Evolutionary conservation across 495 filamentous ascomycete genomes (phyloP), one percentile per base, ranked within the genome.

Genomic region (Mytilinidion resinicola): DNA sequence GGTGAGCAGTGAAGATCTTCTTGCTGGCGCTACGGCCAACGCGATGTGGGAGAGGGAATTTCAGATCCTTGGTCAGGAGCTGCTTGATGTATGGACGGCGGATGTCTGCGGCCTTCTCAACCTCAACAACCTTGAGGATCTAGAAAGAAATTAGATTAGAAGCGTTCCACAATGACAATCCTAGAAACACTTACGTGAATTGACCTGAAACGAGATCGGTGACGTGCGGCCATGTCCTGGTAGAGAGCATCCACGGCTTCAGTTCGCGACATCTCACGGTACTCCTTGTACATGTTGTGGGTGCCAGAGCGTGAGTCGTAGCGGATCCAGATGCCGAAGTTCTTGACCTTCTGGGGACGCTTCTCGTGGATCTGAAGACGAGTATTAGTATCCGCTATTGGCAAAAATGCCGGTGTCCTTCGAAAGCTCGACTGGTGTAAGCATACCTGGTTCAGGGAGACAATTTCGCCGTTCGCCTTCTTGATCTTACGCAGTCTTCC

Each of bases 271-370:
- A 96, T 88, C 84, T 97, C 93, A 74, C 93, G 88, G 85, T 96
- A 97, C 83, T 98, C 93, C 83, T 96, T 97, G 89, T 98, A 98
- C 93, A 98, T 98, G 85, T 98, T 98, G 89, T 98, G 93, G 67
- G 95, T 98, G 68, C 93, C 93, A 68, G 95, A 97, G 77, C 93
- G 93, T 52, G 95, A 97, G 80, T 98, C 91, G 82, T 98, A 98
- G 72, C 93, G 92, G 79, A 98, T 87, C 93, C 93, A 98, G 84
- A 98, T 89, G 76, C 93, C 93, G 79, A 97, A 97, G 87, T 95
- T 97, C 90, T 98, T 98, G 82, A 98, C 91, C 80, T 95, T 95
- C 70, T 89, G 82, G 65, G 93, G 95, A 75, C 89, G 89, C 85
- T 96, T 97, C 89, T 98, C 93, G 76, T 82, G 78, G 79, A 98